phyloP scores from a whole-genome alignment of 768 basidiomycete species.

The Boletales sp. region DNA sequence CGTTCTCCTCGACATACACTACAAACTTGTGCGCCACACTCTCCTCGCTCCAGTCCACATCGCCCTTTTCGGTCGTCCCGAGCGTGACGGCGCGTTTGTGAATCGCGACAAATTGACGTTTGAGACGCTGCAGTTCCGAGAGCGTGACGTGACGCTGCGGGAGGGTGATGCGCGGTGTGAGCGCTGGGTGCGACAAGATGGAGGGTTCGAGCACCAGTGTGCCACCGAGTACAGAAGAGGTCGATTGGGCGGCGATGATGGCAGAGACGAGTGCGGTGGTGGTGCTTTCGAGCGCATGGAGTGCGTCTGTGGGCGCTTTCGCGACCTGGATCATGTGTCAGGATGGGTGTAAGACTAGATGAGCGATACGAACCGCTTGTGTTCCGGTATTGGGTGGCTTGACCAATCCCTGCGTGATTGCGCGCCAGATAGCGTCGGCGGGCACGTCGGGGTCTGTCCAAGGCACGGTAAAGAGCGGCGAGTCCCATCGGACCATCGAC shows the following conservation, averaged over 20 bases:
- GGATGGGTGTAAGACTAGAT: background rate
- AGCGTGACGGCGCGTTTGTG: constrained; percentile 89
- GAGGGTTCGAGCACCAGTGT: constrained; percentile 29
- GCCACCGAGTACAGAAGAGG: constrained; percentile 47
- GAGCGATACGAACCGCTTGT: constrained; percentile 49
- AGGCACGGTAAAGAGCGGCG: constrained; percentile 83
- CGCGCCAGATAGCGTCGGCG: constrained; percentile 71
- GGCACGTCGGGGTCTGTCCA: constrained; percentile 71
- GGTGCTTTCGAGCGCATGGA: constrained; percentile 81
- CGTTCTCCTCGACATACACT: constrained; percentile 66
- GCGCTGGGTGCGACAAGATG: constrained; percentile 36
- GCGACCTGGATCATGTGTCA: constrained; percentile 44
- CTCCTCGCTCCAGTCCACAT: constrained; percentile 73
- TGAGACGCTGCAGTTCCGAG: constrained; percentile 83
- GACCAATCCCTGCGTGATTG: constrained; percentile 71
- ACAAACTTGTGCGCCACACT: constrained; percentile 70
- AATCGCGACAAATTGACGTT: constrained; percentile 86
- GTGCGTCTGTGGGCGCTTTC: constrained; percentile 85
- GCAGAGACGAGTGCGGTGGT: constrained; percentile 66
- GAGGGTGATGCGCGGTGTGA: constrained; percentile 52
- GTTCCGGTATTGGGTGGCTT: constrained; percentile 89
- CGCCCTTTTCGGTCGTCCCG: constrained; percentile 73
- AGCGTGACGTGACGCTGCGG: constrained; percentile 74
- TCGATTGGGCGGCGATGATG: constrained; percentile 62
- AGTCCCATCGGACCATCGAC: constrained; percentile 99